A percentile compares a stretch with the other conserved stretches of the same genome.
These are phyloP conservation scores for Xanthoceras sorbifolium DNA, from an alignment of 345 rosid species.

Conservation along the genomic window DNA sequence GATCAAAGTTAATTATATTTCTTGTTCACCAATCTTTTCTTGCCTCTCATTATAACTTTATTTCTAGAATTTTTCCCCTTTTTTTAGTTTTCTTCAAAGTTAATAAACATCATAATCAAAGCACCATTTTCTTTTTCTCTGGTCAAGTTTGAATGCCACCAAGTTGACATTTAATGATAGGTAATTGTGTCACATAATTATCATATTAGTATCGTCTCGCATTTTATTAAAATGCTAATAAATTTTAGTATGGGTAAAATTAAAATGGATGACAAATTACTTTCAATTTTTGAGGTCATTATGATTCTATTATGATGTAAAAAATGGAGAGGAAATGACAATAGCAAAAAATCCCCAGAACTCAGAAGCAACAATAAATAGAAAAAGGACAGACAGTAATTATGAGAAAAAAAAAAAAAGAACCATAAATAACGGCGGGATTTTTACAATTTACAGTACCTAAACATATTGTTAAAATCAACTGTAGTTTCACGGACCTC, in stretches of 20 bases:
- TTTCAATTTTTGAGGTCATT: constrained; percentile 11
- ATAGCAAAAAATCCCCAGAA: constrained; percentile 19
- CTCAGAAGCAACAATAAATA: constrained; percentile 12
- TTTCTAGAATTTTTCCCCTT: neutral
- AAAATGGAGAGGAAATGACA: neutral
- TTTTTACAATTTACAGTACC: constrained; percentile 10
- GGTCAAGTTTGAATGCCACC: neutral
- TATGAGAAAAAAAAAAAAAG: constrained; percentile 10
- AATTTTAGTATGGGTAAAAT: no score
- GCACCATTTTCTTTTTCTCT: neutral
- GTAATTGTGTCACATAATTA: neutral
- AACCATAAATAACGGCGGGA: constrained; percentile 16
- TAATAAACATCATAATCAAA: constrained; percentile 4
- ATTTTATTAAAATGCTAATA: neutral
- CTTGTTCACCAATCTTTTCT: constrained; percentile 13
- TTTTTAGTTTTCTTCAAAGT: neutral
- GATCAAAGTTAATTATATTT: constrained; percentile 10
- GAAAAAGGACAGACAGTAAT: constrained; percentile 29
- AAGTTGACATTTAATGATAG: neutral
- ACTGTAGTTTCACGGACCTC: constrained; percentile 28
- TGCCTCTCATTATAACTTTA: neutral
- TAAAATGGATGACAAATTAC: neutral
- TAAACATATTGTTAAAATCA: constrained; percentile 14
- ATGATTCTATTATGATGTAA: neutral
- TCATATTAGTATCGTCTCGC: no score